Evolutionary conservation across 2,329 filamentous ascomycete genomes (phyloP).

Genomic region (Emergomyces pasteurianus): DNA sequence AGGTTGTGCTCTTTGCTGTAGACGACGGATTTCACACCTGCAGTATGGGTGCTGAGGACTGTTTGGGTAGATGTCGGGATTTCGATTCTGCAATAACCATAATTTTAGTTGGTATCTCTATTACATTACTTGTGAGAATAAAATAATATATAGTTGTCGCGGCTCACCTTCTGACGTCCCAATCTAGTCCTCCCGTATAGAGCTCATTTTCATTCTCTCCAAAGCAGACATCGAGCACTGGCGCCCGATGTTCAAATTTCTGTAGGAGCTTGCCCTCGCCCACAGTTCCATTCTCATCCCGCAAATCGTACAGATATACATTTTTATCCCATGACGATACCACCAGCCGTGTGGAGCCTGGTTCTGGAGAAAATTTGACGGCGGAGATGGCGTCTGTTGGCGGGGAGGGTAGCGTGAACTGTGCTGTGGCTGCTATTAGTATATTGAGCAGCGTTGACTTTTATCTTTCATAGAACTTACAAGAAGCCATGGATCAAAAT

Average conservation of each 20-base stretch:
- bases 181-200: slow-evolving; percentile 78
- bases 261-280: slow-evolving; percentile 53
- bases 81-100: slow-evolving; percentile 45
- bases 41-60: slow-evolving; percentile 64
- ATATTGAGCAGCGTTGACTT: background rate
- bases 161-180: slow-evolving; percentile 62
- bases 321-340: slow-evolving; percentile 91
- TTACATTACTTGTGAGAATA: background rate
- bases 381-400: slow-evolving; percentile 81
- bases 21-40: slow-evolving; percentile 70
- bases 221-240: slow-evolving; percentile 85
- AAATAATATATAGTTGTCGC: background rate
- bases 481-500: background rate
- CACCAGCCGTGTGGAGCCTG: slow-evolving; percentile 63
- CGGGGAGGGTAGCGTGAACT: slow-evolving; percentile 72
- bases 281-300: slow-evolving; percentile 41
- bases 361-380: slow-evolving; percentile 69
- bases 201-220: slow-evolving; percentile 71
- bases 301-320: slow-evolving; percentile 77
- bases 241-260: slow-evolving; percentile 69
- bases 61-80: slow-evolving; percentile 60
- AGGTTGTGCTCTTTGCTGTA: slow-evolving; percentile 67
- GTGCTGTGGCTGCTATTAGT: slow-evolving; percentile 32
- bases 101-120: slow-evolving; percentile 1
- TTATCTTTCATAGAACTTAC: background rate